Percentiles rank a stretch among this genome's conserved stretches.
Conservation (phyloP, 345 rosid genomes). For the Cardamine chenopodiifolia region DNA sequence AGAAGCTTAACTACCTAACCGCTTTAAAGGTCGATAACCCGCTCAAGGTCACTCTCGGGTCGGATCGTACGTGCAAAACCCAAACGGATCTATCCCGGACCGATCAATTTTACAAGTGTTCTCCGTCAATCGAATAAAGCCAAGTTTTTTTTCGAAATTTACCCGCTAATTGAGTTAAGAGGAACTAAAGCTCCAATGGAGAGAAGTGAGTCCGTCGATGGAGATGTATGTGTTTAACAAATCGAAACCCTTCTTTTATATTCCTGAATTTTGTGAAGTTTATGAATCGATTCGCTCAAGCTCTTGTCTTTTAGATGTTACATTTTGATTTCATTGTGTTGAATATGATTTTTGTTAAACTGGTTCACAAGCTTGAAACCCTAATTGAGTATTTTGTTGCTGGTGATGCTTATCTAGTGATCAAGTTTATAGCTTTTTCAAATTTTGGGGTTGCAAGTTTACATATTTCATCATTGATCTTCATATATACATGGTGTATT, state of each 20-base stretch:
- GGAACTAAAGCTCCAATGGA: conserved; percentile 31
- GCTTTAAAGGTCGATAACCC: conserved; percentile 35
- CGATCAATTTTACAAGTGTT: neutral
- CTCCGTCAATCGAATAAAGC: conserved; percentile 23
- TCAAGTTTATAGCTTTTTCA: conserved; percentile 20
- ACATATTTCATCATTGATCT: conserved; percentile 1
- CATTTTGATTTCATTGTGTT: conserved; percentile 18
- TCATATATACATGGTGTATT: neutral
- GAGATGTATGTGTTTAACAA: conserved; percentile 35
- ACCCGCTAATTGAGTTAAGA: conserved; percentile 10
- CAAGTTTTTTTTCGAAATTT: neutral
- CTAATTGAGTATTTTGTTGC: neutral
- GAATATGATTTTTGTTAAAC: neutral
- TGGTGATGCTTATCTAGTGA: neutral
- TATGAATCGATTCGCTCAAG: conserved; percentile 17
- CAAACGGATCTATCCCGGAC: conserved; percentile 33
- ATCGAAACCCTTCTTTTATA: neutral
- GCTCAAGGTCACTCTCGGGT: conserved; percentile 38
- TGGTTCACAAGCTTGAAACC: neutral
- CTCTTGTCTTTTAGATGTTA: neutral
- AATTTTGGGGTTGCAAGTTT: neutral
- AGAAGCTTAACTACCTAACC: conserved; percentile 38
- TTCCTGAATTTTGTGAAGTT: neutral
- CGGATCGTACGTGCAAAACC: conserved; percentile 33
- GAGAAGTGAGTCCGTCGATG: conserved; percentile 33